Evolutionary conservation across 768 basidiomycete genomes (phyloP), one percentile per base, ranked within the genome.

Genomic region (Pleurotus salmoneostramineus): DNA sequence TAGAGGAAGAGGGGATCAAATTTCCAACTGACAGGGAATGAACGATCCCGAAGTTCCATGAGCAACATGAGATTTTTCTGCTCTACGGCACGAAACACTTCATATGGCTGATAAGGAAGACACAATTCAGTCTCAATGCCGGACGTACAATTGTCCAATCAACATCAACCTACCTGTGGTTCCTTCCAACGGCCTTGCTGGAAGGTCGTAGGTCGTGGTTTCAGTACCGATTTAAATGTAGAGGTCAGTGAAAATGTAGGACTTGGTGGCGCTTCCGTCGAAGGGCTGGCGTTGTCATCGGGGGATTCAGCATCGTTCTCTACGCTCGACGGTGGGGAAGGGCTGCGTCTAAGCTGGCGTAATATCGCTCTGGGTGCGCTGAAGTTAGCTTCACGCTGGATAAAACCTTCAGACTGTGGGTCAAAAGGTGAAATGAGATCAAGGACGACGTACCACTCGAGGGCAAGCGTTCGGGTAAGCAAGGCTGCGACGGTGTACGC

Each of bases 61-160:
- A 95, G 76, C 67, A 83, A 89, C 69, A 83, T 80, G 35, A 96
- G 75, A 71, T 98, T 90, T 65, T 89, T 89, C 37, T 78, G 77
- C 64, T 98, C 95, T 17, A 98, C 81, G 1, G 95, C 95, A 51
- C 88, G 78, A 65, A 95, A 83, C 0, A 97, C 75, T 74, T 95
- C 74, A 52, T 73, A 80, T 1, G 78, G 73, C 79, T 80, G 56
- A 56, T 12, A 15, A 58, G 59, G 51, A 31, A 43, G 15, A 45
- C 21, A 27, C 21, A 27, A 27, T 27, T 27, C n/a, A n/a, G n/a
- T n/a, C 10, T 6, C 47, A 36, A 37, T 55, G n/a, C 14, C 33
- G 85, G 0, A 84, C 78, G 76, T 85, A 45, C 10, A 50, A 21
- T 33, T 37, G 36, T 32, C 40, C 31, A 48, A 21, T 8, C 43